A percentile compares a stretch with the other conserved stretches of the same genome.
Evolutionary conservation across 2,329 filamentous ascomycete genomes (phyloP).

Genomic region (Stagonosporopsis rhizophila): DNA sequence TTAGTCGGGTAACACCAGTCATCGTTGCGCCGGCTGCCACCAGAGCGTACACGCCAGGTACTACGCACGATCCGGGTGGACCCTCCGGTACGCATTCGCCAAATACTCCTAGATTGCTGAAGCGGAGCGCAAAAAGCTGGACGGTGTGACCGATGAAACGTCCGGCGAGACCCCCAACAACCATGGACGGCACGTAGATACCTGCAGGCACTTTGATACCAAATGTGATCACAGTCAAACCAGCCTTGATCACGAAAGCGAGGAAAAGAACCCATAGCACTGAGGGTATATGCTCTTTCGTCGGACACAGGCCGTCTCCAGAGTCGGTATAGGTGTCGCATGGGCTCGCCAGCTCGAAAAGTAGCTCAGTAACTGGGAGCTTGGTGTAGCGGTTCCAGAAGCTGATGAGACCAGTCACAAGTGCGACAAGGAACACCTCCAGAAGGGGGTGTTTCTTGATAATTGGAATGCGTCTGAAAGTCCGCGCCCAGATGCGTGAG

Average conservation of each 20-base stretch:
- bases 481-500: slow-evolving; percentile 85
- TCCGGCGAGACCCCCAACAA: slow-evolving; percentile 91
- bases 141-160: slow-evolving; percentile 85
- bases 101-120: slow-evolving; percentile 76
- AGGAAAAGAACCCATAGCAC: slow-evolving; percentile 74
- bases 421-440: slow-evolving; percentile 86
- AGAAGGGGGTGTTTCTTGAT: slow-evolving; percentile 86
- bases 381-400: slow-evolving; percentile 96
- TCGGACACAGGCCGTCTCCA: slow-evolving; percentile 81
- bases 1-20: slow-evolving; percentile 94
- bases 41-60: slow-evolving; percentile 94
- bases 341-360: slow-evolving; percentile 89
- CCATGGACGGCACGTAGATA: slow-evolving; percentile 99
- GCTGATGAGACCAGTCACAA: slow-evolving; percentile 82
- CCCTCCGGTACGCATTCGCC: slow-evolving; percentile 72
- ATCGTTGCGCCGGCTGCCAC: slow-evolving; percentile 96
- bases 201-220: slow-evolving; percentile 96
- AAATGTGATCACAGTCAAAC: slow-evolving; percentile 89
- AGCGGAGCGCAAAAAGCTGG: slow-evolving; percentile 79
- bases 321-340: slow-evolving; percentile 74
- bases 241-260: slow-evolving; percentile 88
- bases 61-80: slow-evolving; percentile 81
- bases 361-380: slow-evolving; percentile 85
- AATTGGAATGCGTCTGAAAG: slow-evolving; percentile 78
- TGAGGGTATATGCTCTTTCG: slow-evolving; percentile 75